Evolutionary conservation across 805 yeast species (phyloP).

Genomic region (Candida vartiovaarae): DNA sequence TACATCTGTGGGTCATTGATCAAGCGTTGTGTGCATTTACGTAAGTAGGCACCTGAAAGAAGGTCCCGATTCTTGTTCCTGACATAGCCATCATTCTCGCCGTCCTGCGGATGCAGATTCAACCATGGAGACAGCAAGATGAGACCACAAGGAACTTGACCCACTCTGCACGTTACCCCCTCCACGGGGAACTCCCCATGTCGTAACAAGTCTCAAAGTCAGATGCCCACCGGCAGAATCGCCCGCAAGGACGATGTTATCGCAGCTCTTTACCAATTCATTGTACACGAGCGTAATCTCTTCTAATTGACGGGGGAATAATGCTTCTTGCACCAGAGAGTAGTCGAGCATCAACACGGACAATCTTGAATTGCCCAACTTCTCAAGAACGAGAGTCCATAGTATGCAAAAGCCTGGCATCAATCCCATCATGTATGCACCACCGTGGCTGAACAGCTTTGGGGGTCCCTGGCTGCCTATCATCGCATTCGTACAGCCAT

Average conservation of each 20-base stretch:
- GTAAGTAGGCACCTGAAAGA: conserved; percentile 3
- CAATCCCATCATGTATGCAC: conserved; percentile 12
- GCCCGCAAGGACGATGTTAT: conserved; percentile 21
- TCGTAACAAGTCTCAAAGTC: conserved; percentile 14
- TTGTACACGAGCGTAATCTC: conserved; percentile 19
- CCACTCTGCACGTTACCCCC: not conserved
- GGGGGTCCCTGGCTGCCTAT: conserved; percentile 18
- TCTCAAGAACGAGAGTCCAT: conserved; percentile 1
- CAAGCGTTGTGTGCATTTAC: conserved; percentile 3
- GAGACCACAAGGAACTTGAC: conserved; percentile 2
- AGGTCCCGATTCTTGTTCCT: conserved; percentile 4
- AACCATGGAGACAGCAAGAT: conserved; percentile 15
- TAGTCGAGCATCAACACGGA: conserved; percentile 24
- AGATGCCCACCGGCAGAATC: conserved; percentile 29
- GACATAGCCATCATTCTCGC: conserved; percentile 1
- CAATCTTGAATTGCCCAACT: conserved; percentile 8
- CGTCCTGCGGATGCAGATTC: conserved; percentile 6
- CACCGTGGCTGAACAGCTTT: conserved; percentile 16
- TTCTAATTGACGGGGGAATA: conserved; percentile 22
- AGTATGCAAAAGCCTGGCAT: conserved; percentile 5
- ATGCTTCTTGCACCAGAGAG: conserved; percentile 18
- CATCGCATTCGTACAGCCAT: conserved; percentile 23
- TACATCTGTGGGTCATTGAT: conserved; percentile 1
- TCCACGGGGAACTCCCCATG: conserved; percentile 5
- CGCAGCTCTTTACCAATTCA: conserved; percentile 9